A percentile compares a stretch with the other conserved stretches of the same genome.
Evolutionary conservation across 2,329 filamentous ascomycete species (phyloP).

Genomic region (Botryotinia convoluta): DNA sequence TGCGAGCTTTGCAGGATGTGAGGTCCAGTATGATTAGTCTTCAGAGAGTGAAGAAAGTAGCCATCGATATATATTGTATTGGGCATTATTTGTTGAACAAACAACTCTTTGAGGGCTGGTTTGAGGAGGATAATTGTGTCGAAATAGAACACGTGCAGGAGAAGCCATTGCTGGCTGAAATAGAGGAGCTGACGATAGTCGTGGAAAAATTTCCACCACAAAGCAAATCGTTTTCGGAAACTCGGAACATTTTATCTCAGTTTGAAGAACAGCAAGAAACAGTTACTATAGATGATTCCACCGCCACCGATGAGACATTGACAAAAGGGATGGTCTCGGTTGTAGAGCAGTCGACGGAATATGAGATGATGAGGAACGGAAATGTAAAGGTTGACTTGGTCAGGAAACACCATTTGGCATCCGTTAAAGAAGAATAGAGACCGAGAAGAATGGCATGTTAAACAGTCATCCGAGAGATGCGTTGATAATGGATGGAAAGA

Average conservation of each 20-base stretch:
- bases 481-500: neutral
- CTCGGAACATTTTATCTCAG: too few species aligned
- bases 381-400: neutral
- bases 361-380: neutral
- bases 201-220: neutral
- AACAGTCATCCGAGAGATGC: neutral
- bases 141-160: neutral
- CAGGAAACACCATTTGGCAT: neutral
- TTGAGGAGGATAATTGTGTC: neutral
- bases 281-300: neutral
- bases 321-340: neutral
- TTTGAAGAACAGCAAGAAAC: neutral
- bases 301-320: neutral
- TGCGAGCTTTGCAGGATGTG: neutral
- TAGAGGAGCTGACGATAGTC: slow-evolving; percentile 7
- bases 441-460: neutral
- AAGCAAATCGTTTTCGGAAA: neutral
- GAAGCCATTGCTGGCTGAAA: slow-evolving; percentile 7
- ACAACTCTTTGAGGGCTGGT: slow-evolving; percentile 15
- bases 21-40: neutral
- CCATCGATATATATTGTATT: neutral
- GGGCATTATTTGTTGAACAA: slow-evolving; percentile 8
- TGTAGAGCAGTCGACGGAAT: neutral
- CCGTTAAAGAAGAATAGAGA: neutral
- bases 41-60: neutral